These are phyloP conservation scores for Dissophora globulifera DNA, from an alignment of 192 early-diverging fungal genomes.

Conservation along the genomic window DNA sequence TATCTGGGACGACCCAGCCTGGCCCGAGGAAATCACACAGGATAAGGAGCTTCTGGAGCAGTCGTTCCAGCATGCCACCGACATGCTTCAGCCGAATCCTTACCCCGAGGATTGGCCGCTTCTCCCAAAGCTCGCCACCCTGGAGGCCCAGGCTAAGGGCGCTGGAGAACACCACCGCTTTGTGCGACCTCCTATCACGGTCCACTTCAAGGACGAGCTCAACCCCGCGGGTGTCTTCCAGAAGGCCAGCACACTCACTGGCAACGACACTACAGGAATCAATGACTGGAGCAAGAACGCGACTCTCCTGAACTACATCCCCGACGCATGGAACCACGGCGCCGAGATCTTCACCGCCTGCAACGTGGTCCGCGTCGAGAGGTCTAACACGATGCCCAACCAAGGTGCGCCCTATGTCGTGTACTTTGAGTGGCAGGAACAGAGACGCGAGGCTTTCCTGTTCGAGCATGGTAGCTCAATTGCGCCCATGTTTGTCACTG, in stretches of 20 bases:
- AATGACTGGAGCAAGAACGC: slow-evolving; percentile 62
- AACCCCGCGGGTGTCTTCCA: slow-evolving; percentile 58
- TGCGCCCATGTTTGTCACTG: slow-evolving; percentile 55
- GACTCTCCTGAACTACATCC: slow-evolving; percentile 59
- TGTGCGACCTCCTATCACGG: slow-evolving; percentile 52
- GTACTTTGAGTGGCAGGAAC: slow-evolving; percentile 60
- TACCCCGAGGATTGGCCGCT: slow-evolving; percentile 56
- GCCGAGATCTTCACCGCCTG: slow-evolving; percentile 56
- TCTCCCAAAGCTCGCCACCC: slow-evolving; percentile 50
- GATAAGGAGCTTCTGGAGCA: slow-evolving; percentile 39
- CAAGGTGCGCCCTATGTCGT: slow-evolving; percentile 39
- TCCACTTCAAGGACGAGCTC: slow-evolving; percentile 51
- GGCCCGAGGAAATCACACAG: slow-evolving; percentile 54
- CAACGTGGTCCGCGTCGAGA: slow-evolving; percentile 52
- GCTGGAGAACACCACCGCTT: slow-evolving; percentile 45
- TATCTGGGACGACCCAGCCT: slow-evolving; percentile 43
- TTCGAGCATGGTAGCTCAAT: slow-evolving; percentile 18
- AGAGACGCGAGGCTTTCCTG: slow-evolving; percentile 29
- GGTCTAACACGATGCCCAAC: slow-evolving; percentile 20
- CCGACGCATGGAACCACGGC: slow-evolving; percentile 63
- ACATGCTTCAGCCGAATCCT: slow-evolving; percentile 52
- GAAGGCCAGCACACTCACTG: slow-evolving; percentile 48
- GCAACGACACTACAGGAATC: slow-evolving; percentile 57
- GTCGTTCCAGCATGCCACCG: slow-evolving; percentile 43
- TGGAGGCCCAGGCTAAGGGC: slow-evolving; percentile 56